These are phyloP conservation scores for Exophiala xenobiotica DNA, from an alignment of 2,329 filamentous ascomycete genomes.

Conservation along the genomic window DNA sequence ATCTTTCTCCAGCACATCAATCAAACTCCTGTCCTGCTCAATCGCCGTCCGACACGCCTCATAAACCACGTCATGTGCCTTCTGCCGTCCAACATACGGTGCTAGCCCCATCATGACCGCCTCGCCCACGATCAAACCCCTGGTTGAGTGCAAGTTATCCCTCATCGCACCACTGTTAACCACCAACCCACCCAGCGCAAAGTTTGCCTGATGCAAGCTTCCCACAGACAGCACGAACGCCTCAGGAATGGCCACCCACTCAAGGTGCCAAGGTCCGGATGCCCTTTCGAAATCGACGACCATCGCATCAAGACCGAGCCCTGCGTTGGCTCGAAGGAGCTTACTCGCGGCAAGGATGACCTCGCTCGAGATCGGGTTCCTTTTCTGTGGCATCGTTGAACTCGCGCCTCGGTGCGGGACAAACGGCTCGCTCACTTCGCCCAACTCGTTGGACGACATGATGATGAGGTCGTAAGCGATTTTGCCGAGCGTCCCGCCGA, in stretches of 20 bases:
- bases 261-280: slow-evolving; percentile 57
- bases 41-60: slow-evolving; percentile 53
- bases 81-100: slow-evolving; percentile 52
- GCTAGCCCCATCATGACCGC: slow-evolving; percentile 63
- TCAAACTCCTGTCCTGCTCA: slow-evolving; percentile 44
- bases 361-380: slow-evolving; percentile 59
- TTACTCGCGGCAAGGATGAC: slow-evolving; percentile 57
- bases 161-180: slow-evolving; percentile 42
- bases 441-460: slow-evolving; percentile 58
- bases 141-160: slow-evolving; percentile 52
- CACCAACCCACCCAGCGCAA: background rate
- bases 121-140: slow-evolving; percentile 57
- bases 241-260: slow-evolving; percentile 58
- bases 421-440: slow-evolving; percentile 57
- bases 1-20: slow-evolving; percentile 44
- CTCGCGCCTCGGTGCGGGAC: slow-evolving; percentile 55
- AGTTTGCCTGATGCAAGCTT: background rate
- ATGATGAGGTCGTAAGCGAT: slow-evolving; percentile 57
- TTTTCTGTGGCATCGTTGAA: slow-evolving; percentile 60
- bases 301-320: slow-evolving; percentile 47
- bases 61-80: slow-evolving; percentile 58
- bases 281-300: no score
- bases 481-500: slow-evolving; percentile 56
- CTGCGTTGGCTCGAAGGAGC: slow-evolving; percentile 53
- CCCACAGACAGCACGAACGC: slow-evolving; percentile 46